Conservation (phyloP, 345 rosid genomes). For the Dovyalis caffra region DNA sequence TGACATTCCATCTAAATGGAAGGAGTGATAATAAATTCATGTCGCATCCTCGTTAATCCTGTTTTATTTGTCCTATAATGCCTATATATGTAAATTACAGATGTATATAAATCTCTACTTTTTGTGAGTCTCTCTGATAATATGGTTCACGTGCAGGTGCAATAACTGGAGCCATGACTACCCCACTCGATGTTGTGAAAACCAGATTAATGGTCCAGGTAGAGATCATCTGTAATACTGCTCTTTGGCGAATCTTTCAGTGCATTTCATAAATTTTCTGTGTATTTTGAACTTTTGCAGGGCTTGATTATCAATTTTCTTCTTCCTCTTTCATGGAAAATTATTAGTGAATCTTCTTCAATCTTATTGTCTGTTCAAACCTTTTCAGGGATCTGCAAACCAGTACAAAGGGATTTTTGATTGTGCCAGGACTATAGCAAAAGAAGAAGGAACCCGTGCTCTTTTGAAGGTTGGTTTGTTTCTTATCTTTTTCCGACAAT, state of each 20-base stretch:
- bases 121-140: neutral
- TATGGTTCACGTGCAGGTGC: constrained; percentile 52
- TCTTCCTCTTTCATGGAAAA: neutral
- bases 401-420: constrained; percentile 80
- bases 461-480: constrained; percentile 63
- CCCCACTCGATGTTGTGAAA: constrained; percentile 96
- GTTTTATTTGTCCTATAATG: too few species aligned
- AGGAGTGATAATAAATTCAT: neutral
- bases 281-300: neutral
- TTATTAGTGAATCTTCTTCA: neutral
- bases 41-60: neutral
- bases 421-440: constrained; percentile 76
- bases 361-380: neutral
- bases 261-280: neutral
- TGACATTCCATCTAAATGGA: neutral
- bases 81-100: neutral
- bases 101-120: neutral
- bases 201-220: constrained; percentile 99
- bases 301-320: neutral
- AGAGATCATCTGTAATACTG: neutral
- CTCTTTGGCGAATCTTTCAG: neutral
- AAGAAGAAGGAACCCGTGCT: constrained; percentile 88
- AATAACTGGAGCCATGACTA: constrained; percentile 91
- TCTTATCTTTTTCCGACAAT: neutral
- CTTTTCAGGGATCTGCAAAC: constrained; percentile 66